These are phyloP conservation scores for Pestalotiopsis sp. DNA, from an alignment of 2,329 filamentous ascomycete species.

Conservation along the genomic window DNA sequence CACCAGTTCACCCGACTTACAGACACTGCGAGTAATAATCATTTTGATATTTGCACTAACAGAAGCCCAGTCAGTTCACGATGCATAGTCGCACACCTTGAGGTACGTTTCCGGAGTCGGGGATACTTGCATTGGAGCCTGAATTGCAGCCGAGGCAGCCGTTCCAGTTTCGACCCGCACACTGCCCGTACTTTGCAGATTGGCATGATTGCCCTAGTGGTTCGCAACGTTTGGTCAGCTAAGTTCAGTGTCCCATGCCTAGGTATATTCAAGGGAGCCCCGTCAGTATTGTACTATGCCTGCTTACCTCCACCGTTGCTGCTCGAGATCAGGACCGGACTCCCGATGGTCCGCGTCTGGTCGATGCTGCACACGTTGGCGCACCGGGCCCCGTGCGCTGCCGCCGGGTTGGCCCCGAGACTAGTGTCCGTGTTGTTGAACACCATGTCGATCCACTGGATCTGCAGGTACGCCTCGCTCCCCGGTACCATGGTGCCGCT, in stretches of 20 bases:
- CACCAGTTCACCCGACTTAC: constrained; percentile 13
- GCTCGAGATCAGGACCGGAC: constrained; percentile 35
- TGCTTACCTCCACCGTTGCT: constrained; percentile 17
- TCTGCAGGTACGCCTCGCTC: constrained; percentile 47
- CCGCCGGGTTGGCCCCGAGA: constrained; percentile 19
- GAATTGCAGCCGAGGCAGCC: constrained; percentile 27
- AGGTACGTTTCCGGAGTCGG: background rate
- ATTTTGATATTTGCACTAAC: constrained; percentile 30
- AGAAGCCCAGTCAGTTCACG: background rate
- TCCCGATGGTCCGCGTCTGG: constrained; percentile 37
- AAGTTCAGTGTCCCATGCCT: background rate
- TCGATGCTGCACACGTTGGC: constrained; percentile 42
- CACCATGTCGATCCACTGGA: constrained; percentile 55
- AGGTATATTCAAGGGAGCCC: too few relatives aligned
- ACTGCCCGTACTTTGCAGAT: constrained; percentile 31
- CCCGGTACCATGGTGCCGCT: constrained; percentile 48
- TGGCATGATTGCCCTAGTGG: constrained; percentile 17
- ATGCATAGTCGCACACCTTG: background rate
- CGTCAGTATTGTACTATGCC: background rate
- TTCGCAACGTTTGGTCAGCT: background rate
- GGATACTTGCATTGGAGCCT: constrained; percentile 18
- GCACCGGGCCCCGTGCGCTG: constrained; percentile 25
- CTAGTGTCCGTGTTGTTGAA: constrained; percentile 42
- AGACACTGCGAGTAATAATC: constrained; percentile 33
- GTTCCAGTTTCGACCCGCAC: constrained; percentile 31